Conservation (phyloP, 345 rosid species). For the Fremontodendron californicum region DNA sequence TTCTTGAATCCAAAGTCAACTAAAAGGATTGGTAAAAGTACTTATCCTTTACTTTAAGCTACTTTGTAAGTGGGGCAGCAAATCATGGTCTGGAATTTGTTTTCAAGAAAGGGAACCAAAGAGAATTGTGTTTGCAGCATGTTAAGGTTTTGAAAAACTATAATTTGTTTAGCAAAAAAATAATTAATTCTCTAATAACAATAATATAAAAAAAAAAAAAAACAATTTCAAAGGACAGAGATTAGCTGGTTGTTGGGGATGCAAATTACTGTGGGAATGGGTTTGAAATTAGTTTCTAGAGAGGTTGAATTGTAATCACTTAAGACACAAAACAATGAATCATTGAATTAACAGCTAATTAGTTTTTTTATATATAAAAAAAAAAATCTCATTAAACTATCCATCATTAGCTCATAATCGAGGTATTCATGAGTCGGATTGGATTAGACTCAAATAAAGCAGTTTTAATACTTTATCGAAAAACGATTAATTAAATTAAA, state of each 20-base stretch:
- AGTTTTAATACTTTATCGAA: no score
- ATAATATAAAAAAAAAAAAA: neutral
- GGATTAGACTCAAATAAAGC: no score
- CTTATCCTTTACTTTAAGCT: no score
- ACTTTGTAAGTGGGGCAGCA: neutral
- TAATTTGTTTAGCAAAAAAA: neutral
- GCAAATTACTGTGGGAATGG: neutral
- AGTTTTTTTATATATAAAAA: no score
- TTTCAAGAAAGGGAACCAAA: neutral
- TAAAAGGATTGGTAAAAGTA: neutral
- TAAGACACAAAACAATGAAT: neutral
- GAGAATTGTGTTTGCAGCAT: slow-evolving; percentile 1
- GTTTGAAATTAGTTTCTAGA: neutral
- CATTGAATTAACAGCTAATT: neutral
- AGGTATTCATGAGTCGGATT: no score
- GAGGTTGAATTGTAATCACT: neutral
- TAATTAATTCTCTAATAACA: neutral
- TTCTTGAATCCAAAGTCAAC: slow-evolving; percentile 13
- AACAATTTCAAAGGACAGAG: neutral
- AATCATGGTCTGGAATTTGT: neutral
- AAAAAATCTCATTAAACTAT: neutral
- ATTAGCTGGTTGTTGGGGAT: neutral
- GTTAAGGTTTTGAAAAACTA: neutral
- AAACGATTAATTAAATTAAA: no score
- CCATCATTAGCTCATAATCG: neutral